Evolutionary conservation across 257 asterid genomes (phyloP), one percentile per base, ranked within the genome.

Genomic region (Parsonsia alboflavescens): DNA sequence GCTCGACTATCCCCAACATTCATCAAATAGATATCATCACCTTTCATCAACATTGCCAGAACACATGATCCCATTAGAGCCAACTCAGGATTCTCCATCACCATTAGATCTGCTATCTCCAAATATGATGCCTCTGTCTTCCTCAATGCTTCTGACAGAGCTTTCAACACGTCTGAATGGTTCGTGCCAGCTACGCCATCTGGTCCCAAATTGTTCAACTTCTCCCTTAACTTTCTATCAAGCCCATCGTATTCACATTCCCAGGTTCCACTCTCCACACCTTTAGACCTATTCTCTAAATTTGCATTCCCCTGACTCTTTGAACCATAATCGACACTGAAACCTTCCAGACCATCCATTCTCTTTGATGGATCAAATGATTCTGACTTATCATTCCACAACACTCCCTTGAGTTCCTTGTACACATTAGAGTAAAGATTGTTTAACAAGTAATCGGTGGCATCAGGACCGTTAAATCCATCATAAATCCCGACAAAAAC

Each of bases 21-120:
- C 91, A 95, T 87, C 84, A 95, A 74, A 81, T 92, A 95, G 70
- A 95, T 89, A 72, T 95, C 97, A 26, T 92, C 92, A 0, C 86
- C 99, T 77, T 92, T 95, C 93, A 95, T 88, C 86, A 92, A 83
- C 99, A 95, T 95, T 33, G 78, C 99, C 71, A 95, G 75, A 58
- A 95, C 96, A 79, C 99, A 95, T 22, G 99, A 95, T 7, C 99
- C 99, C 99, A 95, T 92, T 81, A 95, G 79, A n/a, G 97, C 93
- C 71, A 92, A 75, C 75, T 92, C 99, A 0, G 99, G 98, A 85
- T 95, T 92, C 89, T 95, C 97, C 78, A 77, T 50, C 8, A 90
- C 39, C 97, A 92, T 86, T 87, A 89, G 76, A 78, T 95, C 97
- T 0, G 96, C 86, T 62, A 89, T 90, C 80, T 95, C 96, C 91